Base-by-base conservation (phyloP, 2,329 filamentous ascomycete genomes). In the Cladosporium phlei region DNA sequence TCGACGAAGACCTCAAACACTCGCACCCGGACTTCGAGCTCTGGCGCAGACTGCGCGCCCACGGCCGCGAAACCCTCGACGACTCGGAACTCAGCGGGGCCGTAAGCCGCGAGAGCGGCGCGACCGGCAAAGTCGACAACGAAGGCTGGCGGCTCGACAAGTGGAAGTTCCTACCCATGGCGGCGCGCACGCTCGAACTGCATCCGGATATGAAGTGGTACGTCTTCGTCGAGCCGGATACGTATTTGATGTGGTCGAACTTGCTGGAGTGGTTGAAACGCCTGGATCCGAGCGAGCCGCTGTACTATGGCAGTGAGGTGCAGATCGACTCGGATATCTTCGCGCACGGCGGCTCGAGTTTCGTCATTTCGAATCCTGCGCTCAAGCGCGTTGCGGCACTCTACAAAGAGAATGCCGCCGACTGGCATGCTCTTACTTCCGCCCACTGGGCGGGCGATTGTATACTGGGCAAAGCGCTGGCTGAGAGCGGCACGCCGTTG, bases 161-260 rank as follows among this genome's bases (percentile, higher is more conserved):
- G 43, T 69, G 65, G 59, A 69, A 68, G 52, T 59, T 65, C 16
- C 49, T 69, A 22, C 64, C 65, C 22, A 59, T 66, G 35, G 55
- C 69, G 50, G 56, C 65, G 11, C 52, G 58, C 20, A 59, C 66
- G 4, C 62, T 64, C 49, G 55, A 63, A 9, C 56, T 65, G 40
- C 55, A 63, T 28, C 71, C 72, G 2, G 62, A 76, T 20, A 71
- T 73, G 34, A 75, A 74, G 46, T 82, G 78, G 78, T 82, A 72
- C 50, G 65, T 79, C 46, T 82, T 82, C 58, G 71, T 79, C 37
- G 78, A 80, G 53, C 72, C 75, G 0, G 78, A 82, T 56, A 80
- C 77, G 0, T 80, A 77, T 52, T 59, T 80, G 30, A 65, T 77
- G 8, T 77, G 77, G 67, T 63, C 69, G 25, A 77, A 76, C 24